Base-by-base conservation (phyloP, 2,329 filamentous ascomycete genomes). In the Penicillium sp. region DNA sequence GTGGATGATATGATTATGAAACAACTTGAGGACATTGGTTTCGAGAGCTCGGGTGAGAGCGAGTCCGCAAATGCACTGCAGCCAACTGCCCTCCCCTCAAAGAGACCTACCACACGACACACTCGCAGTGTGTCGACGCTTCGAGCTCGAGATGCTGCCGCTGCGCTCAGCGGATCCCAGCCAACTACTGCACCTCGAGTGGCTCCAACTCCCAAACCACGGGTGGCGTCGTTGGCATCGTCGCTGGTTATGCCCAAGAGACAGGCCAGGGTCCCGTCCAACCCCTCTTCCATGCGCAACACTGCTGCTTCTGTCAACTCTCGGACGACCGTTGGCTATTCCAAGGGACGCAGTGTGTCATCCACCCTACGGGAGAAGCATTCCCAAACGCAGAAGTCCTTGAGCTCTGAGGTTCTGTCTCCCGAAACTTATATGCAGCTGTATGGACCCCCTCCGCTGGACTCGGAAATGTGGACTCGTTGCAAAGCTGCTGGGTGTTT, bases 321-420 rank as follows among this genome's bases (percentile, higher is more conserved):
- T 2, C 86, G 87, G 62, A 93, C 86, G 55, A 96, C 92, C 0
- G 82, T 96, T 42, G 93, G 93, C 17, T 96, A 96, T 71, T 90
- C 85, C 56, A 91, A 89, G 72, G 92, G 93, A 35, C 85, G 90
- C 35, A 70, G 66, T 19, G 65, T 74, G 48, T 72, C 72, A 15
- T 68, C 68, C 35, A 67, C 65, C 29, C 61, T 73, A 23, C 63
- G 69, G 29, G 69, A 71, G 43, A 68, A 69, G 33, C 61, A 65
- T 21, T 43, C 63, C 17, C 64, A 70, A 13, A 33, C 29, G 6
- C 64, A 69, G 51, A 58, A 59, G 52, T 54, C 67, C 17, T 61
- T 61, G 6, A 58, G 48, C 43, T 56, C 68, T 12, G 69, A 70
- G 41, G 65, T 64, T 10, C 55, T 80, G 17, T 74, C 77, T 6